A percentile compares a stretch with the other conserved stretches of the same genome.
These are phyloP conservation scores for Dactylellina sp. DNA, from an alignment of 2,329 filamentous ascomycete species.

Conservation along the genomic window DNA sequence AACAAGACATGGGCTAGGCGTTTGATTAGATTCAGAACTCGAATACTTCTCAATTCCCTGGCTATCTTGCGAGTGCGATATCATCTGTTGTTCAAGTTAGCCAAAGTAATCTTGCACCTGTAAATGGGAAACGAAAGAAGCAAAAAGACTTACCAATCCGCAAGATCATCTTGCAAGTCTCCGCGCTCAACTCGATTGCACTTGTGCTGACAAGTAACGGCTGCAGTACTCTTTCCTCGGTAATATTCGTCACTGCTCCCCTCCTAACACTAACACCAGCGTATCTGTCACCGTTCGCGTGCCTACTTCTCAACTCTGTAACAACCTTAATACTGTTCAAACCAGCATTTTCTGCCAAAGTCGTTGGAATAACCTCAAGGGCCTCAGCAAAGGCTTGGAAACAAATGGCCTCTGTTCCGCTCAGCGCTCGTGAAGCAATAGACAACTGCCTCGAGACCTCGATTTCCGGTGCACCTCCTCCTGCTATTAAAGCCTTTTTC, in stretches of 20 bases:
- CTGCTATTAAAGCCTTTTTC: slow-evolving; percentile 98
- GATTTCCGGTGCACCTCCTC: slow-evolving; percentile 95
- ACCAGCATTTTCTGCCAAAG: slow-evolving; percentile 94
- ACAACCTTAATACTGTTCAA: slow-evolving; percentile 99
- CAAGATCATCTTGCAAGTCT: slow-evolving; percentile 96
- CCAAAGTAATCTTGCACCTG: background rate
- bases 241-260: slow-evolving; percentile 93
- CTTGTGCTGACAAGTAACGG: slow-evolving; percentile 96
- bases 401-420: slow-evolving; percentile 95
- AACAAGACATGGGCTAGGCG: too few relatives aligned
- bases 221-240: slow-evolving; percentile 96
- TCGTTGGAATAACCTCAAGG: slow-evolving; percentile 96
- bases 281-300: slow-evolving; percentile 94
- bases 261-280: slow-evolving; percentile 98
- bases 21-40: too few relatives aligned
- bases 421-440: slow-evolving; percentile 82
- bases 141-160: slow-evolving; percentile 66
- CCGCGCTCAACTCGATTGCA: slow-evolving; percentile 93
- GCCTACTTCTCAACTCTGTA: slow-evolving; percentile 91
- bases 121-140: background rate
- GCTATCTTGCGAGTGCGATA: slow-evolving; percentile 54
- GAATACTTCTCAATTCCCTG: background rate
- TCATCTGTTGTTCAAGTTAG: slow-evolving; percentile 44
- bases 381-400: slow-evolving; percentile 99
- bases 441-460: slow-evolving; percentile 90